Base-by-base conservation (phyloP, 495 filamentous ascomycete genomes). In the Entonaema liquescens region DNA sequence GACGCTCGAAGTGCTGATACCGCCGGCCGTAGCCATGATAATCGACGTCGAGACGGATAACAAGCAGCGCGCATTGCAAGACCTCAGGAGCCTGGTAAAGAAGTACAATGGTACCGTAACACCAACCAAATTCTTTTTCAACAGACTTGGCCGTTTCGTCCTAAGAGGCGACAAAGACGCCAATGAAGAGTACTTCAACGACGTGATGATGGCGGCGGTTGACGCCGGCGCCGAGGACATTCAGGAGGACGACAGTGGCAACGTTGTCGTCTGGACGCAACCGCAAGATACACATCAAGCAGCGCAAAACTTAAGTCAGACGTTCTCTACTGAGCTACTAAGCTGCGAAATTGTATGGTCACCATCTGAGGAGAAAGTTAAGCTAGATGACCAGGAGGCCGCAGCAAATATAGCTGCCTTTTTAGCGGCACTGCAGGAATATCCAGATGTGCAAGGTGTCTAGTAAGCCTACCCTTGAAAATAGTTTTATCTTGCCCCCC, bases 171-270 rank as follows among this genome's bases (percentile, higher is more conserved):
- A 85, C 68, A 86, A 89, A 70, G 38, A 68, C 1, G 31, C 31
- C 31, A 1, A 33, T 9, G 31, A 33, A 33, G 72, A 60, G 3
- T 85, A 89, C 31, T 81, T 88, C n/a, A 94, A 97, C 61, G 86
- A 91, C 23, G 86, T 92, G 42, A 80, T 98, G 69, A 95, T 97
- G 69, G 85, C 89, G 36, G 93, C 91, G 6, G 87, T 98, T 42
- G 94, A 99, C 64, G 90, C 89, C 19, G 94, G 93, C 13, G 93
- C 91, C 6, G 88, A 91, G 64, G 95, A 98, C 75, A 86, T 97
- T 2, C 87, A 91, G 31, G 82, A 87, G 47, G 91, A 91, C 71
- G 87, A 88, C 8, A 86, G 92, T 7, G 90, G 89, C 6, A 88
- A 88, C 42, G 79, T 97, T 13, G 79, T 92, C 19, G 80, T 98